Percentiles rank a stretch among this genome's conserved stretches.
These are phyloP conservation scores for Striga asiatica DNA, from an alignment of 257 asterid genomes.

Conservation along the genomic window DNA sequence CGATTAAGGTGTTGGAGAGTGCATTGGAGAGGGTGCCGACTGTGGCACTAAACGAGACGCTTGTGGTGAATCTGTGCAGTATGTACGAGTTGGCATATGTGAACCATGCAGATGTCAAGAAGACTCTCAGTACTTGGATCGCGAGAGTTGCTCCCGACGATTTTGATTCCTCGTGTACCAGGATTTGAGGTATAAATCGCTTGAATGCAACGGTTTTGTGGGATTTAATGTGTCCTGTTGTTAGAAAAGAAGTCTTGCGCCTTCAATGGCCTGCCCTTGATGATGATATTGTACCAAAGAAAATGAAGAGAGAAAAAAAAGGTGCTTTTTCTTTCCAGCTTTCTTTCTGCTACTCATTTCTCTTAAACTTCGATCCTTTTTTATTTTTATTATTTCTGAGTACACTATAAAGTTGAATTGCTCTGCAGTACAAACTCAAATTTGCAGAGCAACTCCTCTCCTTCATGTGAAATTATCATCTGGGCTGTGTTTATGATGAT, in stretches of 20 bases:
- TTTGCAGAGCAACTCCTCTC: no score
- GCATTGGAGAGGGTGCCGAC: slow-evolving; percentile 95
- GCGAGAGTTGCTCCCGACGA: slow-evolving; percentile 98
- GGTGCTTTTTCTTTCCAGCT: no score
- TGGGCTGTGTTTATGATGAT: no score
- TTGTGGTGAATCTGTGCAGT: slow-evolving; percentile 90
- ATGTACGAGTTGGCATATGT: slow-evolving; percentile 97
- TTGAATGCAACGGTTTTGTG: slow-evolving; percentile 2
- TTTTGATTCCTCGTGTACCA: slow-evolving; percentile 75
- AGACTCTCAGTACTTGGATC: slow-evolving; percentile 91
- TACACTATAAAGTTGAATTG: no score
- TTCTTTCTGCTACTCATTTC: no score
- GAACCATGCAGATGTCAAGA: slow-evolving; percentile 74
- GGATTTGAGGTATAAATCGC: slow-evolving; percentile 48
- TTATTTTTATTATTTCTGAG: no score
- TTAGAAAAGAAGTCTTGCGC: slow-evolving; percentile 12
- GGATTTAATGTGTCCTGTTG: slow-evolving; percentile 17
- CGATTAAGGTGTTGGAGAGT: slow-evolving; percentile 86
- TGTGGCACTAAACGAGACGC: slow-evolving; percentile 67
- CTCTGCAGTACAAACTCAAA: no score
- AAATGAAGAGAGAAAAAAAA: no score
- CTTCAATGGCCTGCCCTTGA: no score
- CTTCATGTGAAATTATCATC: no score
- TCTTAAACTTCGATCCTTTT: no score
- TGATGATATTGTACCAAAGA: no score